These are phyloP conservation scores for Pseudocercospora musae DNA, from an alignment of 2,329 filamentous ascomycete genomes.

Conservation along the genomic window DNA sequence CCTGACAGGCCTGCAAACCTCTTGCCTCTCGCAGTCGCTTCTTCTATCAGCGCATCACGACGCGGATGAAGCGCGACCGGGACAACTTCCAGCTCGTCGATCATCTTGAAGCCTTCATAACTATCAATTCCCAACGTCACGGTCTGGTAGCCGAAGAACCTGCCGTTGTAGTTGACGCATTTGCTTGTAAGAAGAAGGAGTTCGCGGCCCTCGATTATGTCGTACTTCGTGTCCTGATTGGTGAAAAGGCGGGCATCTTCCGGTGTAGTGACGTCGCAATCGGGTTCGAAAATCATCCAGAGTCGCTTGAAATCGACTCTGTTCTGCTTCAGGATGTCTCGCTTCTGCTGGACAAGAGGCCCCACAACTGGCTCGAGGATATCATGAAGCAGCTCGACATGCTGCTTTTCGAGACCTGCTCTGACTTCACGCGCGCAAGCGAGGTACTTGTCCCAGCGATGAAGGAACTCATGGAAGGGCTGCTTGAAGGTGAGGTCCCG, in stretches of 20 bases:
- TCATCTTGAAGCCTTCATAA: conserved; percentile 20
- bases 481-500: conserved; percentile 33
- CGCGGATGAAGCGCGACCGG: conserved; percentile 22
- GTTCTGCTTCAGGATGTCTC: conserved; percentile 11
- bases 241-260: not conserved
- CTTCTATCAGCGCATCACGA: conserved; percentile 10
- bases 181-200: conserved; percentile 19
- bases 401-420: conserved; percentile 23
- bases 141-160: conserved; percentile 22
- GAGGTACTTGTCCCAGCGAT: conserved; percentile 35
- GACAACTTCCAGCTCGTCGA: conserved; percentile 23
- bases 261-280: not conserved
- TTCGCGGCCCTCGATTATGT: not conserved
- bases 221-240: not conserved
- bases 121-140: conserved; percentile 12
- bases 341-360: conserved; percentile 2
- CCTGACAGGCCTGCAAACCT: conserved; percentile 24
- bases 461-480: conserved; percentile 38
- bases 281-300: conserved; percentile 20
- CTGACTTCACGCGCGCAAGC: conserved; percentile 20
- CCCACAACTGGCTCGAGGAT: conserved; percentile 21
- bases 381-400: conserved; percentile 27
- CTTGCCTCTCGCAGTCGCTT: conserved; percentile 20
- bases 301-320: conserved; percentile 17
- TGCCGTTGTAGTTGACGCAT: conserved; percentile 34